Conservation (phyloP, 2,329 filamentous ascomycete genomes). For the Chrysoporthe austroafricana region DNA sequence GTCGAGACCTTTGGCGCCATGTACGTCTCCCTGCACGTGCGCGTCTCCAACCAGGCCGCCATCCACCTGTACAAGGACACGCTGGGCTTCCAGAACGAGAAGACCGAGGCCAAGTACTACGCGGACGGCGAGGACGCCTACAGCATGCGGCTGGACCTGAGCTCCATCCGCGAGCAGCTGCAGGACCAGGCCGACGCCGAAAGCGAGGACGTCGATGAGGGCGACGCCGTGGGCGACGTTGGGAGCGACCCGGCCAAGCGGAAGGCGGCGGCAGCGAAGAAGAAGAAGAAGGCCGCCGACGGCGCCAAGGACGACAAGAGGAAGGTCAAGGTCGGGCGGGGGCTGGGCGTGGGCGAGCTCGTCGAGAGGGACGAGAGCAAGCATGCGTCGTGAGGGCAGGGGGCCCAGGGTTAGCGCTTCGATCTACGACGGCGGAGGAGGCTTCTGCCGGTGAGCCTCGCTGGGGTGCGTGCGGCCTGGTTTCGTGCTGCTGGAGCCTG, state of each 20-base stretch:
- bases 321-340: constrained; percentile 83
- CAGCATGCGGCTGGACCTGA: constrained; percentile 88
- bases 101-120: constrained; percentile 89
- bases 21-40: constrained; percentile 96
- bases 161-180: constrained; percentile 57
- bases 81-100: constrained; percentile 84
- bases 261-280: constrained; percentile 36
- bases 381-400: constrained; percentile 37
- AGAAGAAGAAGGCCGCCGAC: constrained; percentile 31
- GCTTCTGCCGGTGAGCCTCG: no score
- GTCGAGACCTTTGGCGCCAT: constrained; percentile 88
- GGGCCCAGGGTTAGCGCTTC: neutral
- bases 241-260: constrained; percentile 50
- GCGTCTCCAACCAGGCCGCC: constrained; percentile 89
- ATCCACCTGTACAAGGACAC: constrained; percentile 92
- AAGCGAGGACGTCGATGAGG: constrained; percentile 60
- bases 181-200: constrained; percentile 45
- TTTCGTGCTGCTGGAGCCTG: neutral
- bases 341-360: constrained; percentile 76
- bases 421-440: neutral
- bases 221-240: constrained; percentile 70
- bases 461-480: neutral
- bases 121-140: constrained; percentile 97
- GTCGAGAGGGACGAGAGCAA: constrained; percentile 72
- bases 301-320: constrained; percentile 64